Evolutionary conservation across 768 basidiomycete species (phyloP).

Genomic region (Lyophyllum decastes): DNA sequence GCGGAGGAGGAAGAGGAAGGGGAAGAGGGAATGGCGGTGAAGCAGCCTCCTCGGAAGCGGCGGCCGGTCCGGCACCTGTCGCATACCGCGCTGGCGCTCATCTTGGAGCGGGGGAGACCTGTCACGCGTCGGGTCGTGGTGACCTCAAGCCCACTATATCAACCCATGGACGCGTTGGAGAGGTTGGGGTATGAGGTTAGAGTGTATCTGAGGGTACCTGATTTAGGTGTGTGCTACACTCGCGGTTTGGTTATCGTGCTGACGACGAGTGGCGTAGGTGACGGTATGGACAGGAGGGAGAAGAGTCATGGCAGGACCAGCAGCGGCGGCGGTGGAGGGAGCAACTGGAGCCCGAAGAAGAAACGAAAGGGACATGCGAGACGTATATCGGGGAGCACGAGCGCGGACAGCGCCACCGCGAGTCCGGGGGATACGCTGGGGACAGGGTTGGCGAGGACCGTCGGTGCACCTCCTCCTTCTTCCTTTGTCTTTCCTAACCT

Average conservation of each 20-base stretch:
- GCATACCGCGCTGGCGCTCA: constrained; percentile 73
- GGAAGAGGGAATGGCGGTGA: neutral
- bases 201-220: constrained; percentile 71
- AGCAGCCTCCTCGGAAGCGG: constrained; percentile 13
- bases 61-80: constrained; percentile 52
- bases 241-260: neutral
- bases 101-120: constrained; percentile 81
- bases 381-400: constrained; percentile 31
- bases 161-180: constrained; percentile 73
- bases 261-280: constrained; percentile 30
- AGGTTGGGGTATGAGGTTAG: constrained; percentile 75
- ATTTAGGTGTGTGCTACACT: constrained; percentile 38
- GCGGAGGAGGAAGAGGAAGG: neutral
- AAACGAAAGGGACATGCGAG: constrained; percentile 27
- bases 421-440: too few relatives aligned
- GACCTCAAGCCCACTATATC: constrained; percentile 82
- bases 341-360: constrained; percentile 10
- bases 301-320: constrained; percentile 25
- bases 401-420: constrained; percentile 22
- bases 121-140: constrained; percentile 77
- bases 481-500: too few relatives aligned
- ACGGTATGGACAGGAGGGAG: constrained; percentile 56
- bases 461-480: neutral
- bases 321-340: constrained; percentile 17
- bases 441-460: neutral